A percentile compares a stretch with the other conserved stretches of the same genome.
These are phyloP conservation scores for Leccinum broughii DNA, from an alignment of 768 basidiomycete genomes.

Conservation along the genomic window DNA sequence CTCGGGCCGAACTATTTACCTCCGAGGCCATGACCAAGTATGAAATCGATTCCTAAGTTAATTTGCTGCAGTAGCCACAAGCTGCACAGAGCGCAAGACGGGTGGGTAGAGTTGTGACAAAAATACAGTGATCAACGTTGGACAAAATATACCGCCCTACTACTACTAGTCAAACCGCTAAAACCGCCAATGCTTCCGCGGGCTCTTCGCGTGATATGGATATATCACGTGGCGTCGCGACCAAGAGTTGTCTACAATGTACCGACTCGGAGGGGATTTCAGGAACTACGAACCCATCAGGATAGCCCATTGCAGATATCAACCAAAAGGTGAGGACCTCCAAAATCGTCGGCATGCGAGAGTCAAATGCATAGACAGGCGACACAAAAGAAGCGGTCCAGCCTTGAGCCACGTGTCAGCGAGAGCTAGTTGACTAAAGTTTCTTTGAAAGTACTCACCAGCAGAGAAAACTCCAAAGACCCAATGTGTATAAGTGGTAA, in stretches of 20 bases:
- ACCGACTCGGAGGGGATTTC: slow-evolving; percentile 22
- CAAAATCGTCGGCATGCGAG: slow-evolving; percentile 46
- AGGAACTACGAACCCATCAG: slow-evolving; percentile 32
- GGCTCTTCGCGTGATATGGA: slow-evolving; percentile 27
- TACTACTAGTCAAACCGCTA: slow-evolving; percentile 14
- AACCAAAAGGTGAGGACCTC: slow-evolving; percentile 58
- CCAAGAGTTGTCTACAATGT: slow-evolving; percentile 25
- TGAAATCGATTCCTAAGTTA: background rate
- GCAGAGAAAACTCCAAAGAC: slow-evolving; percentile 43
- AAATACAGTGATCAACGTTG: background rate
- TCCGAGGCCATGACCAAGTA: background rate
- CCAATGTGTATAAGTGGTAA: slow-evolving; percentile 46
- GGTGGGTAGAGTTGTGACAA: background rate
- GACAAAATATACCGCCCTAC: background rate
- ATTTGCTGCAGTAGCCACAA: background rate
- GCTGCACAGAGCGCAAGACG: background rate
- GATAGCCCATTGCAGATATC: slow-evolving; percentile 48
- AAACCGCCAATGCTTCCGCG: slow-evolving; percentile 21
- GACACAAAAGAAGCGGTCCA: slow-evolving; percentile 56
- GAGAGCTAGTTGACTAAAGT: background rate
- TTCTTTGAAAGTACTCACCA: slow-evolving; percentile 29
- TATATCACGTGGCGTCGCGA: slow-evolving; percentile 29
- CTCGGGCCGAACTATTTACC: background rate
- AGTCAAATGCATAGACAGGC: slow-evolving; percentile 42
- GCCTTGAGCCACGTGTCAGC: slow-evolving; percentile 35